Evolutionary conservation across 2,329 filamentous ascomycete species (phyloP).

Genomic region (Delphinella strobiligena): DNA sequence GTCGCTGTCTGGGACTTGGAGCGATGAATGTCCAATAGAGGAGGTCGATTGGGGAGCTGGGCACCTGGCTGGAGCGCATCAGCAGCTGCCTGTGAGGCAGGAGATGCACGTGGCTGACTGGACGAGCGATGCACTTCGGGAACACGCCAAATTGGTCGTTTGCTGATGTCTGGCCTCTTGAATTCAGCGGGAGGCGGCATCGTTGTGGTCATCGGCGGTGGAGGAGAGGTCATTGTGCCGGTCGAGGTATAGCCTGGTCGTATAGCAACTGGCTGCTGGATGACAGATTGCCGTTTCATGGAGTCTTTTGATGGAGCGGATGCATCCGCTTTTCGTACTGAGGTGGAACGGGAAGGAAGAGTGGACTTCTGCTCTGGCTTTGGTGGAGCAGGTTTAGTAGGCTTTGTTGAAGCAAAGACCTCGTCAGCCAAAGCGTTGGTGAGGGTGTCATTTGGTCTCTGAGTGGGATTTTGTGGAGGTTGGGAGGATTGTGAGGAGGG

Average conservation of each 20-base stretch:
- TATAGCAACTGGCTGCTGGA: constrained; percentile 36
- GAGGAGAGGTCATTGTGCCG: constrained; percentile 67
- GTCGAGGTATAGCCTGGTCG: constrained; percentile 49
- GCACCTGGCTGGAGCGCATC: constrained; percentile 25
- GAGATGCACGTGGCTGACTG: constrained; percentile 36
- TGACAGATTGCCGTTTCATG: constrained; percentile 14
- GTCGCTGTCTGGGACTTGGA: constrained; percentile 40
- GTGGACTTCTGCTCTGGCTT: background rate
- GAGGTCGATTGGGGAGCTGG: constrained; percentile 24
- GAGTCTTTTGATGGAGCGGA: constrained; percentile 12
- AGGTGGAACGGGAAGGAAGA: background rate
- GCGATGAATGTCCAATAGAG: constrained; percentile 30
- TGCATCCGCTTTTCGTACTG: background rate
- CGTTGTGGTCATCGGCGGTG: constrained; percentile 31
- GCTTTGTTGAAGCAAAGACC: constrained; percentile 47
- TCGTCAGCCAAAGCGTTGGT: constrained; percentile 72
- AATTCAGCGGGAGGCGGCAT: constrained; percentile 24
- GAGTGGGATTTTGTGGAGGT: constrained; percentile 17
- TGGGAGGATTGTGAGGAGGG: constrained; percentile 1
- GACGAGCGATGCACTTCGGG: constrained; percentile 32
- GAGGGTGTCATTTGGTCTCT: constrained; percentile 52
- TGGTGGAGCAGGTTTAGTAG: background rate
- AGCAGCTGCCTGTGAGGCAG: constrained; percentile 23
- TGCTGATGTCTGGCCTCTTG: constrained; percentile 27
- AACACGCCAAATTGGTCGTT: constrained; percentile 42